Evolutionary conservation across 2,329 filamentous ascomycete species (phyloP).

Genomic region (Magnaporthiopsis rhizophila): DNA sequence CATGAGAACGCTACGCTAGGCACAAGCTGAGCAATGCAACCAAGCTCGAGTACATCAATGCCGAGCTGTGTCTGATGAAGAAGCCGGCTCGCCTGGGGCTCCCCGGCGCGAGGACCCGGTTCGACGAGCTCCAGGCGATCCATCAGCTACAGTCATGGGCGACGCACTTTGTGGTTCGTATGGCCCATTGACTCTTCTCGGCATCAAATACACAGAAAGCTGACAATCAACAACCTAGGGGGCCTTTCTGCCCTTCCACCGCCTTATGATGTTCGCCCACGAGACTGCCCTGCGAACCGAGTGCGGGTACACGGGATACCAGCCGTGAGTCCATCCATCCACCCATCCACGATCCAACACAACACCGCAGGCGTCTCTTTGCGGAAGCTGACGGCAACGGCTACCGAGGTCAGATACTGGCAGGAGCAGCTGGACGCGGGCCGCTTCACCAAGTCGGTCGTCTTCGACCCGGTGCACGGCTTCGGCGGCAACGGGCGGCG

Average conservation of each 20-base stretch:
- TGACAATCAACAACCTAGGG: slow-evolving; percentile 11
- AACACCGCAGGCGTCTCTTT: background rate
- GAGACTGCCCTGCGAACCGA: slow-evolving; percentile 19
- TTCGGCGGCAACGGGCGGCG: slow-evolving; percentile 14
- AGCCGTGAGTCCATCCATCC: slow-evolving; percentile 13
- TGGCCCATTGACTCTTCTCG: background rate
- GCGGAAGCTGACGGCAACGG: background rate
- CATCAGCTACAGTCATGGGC: slow-evolving; percentile 17
- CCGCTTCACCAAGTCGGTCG: slow-evolving; percentile 9
- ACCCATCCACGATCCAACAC: background rate
- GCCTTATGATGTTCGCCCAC: slow-evolving; percentile 21
- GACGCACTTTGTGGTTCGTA: slow-evolving; percentile 14
- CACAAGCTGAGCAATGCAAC: slow-evolving; percentile 17
- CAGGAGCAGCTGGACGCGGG: slow-evolving; percentile 13
- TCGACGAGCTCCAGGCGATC: slow-evolving; percentile 20
- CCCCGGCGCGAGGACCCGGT: slow-evolving; percentile 15
- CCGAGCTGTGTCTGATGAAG: slow-evolving; percentile 20
- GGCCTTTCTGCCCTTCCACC: slow-evolving; percentile 23
- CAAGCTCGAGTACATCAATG: slow-evolving; percentile 18
- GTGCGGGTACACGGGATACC: slow-evolving; percentile 21
- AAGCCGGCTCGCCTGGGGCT: slow-evolving; percentile 14
- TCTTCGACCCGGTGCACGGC: slow-evolving; percentile 11
- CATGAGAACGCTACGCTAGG: slow-evolving; percentile 10
- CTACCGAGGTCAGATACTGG: slow-evolving; percentile 11
- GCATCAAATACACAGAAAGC: background rate